Evolutionary conservation across 2,329 filamentous ascomycete species (phyloP).

Genomic region (Aspergillus nomiae): DNA sequence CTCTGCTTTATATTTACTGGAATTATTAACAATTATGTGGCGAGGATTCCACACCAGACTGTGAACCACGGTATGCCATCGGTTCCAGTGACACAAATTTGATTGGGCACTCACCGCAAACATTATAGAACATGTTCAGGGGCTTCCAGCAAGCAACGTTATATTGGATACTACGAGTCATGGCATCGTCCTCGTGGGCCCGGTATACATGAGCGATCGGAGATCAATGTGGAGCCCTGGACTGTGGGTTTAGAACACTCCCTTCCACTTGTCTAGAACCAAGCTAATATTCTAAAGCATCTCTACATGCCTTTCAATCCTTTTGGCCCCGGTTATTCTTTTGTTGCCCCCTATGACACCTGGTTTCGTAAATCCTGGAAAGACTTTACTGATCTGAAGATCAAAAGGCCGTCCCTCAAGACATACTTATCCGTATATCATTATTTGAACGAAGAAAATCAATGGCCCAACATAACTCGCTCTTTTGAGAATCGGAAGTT

Average conservation of each 20-base stretch:
- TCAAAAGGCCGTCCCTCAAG: neutral
- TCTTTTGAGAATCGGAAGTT: neutral
- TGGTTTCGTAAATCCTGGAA: neutral
- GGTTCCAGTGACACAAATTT: neutral
- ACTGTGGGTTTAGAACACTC: neutral
- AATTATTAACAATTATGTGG: neutral
- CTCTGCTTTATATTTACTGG: neutral
- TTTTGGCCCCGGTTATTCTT: too few relatives aligned
- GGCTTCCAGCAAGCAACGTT: neutral
- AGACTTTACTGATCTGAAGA: neutral
- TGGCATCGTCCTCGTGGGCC: neutral
- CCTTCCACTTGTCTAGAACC: neutral
- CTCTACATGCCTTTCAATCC: neutral
- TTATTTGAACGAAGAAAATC: too few relatives aligned
- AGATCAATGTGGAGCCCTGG: neutral
- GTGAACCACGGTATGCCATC: neutral
- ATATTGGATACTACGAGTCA: neutral
- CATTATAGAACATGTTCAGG: neutral
- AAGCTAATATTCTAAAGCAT: neutral
- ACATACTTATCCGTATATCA: neutral
- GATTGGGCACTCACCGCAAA: neutral
- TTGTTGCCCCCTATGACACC: too few relatives aligned
- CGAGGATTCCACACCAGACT: neutral
- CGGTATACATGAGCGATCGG: neutral
- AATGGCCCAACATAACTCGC: neutral